Evolutionary conservation across 2,329 filamentous ascomycete species (phyloP).

Genomic region (Calonectria honghensis): DNA sequence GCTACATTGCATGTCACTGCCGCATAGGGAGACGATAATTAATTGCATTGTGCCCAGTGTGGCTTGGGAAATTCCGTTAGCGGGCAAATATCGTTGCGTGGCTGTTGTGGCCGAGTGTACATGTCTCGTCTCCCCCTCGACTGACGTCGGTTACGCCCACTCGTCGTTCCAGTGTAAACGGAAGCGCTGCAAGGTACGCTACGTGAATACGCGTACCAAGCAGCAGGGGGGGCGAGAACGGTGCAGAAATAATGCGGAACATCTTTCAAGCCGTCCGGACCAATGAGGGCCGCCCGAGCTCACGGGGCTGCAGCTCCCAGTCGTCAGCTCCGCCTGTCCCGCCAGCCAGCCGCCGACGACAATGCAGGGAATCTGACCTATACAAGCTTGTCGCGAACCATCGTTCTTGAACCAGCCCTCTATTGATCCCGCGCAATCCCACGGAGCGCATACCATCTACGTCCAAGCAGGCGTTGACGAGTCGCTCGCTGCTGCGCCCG

Average conservation of each 20-base stretch:
- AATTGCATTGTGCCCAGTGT: not conserved
- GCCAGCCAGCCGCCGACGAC: constrained; percentile 1
- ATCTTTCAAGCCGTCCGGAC: constrained; percentile 2
- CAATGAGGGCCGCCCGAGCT: constrained; percentile 2
- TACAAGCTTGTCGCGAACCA: constrained; percentile 17
- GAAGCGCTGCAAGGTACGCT: not conserved
- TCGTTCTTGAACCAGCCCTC: not conserved
- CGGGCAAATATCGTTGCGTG: constrained; percentile 5
- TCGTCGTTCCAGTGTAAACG: constrained; percentile 12
- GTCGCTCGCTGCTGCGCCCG: not conserved
- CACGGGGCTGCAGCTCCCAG: not conserved
- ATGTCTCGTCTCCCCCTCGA: constrained; percentile 14
- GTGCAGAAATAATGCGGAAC: constrained; percentile 9
- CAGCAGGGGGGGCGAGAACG: not conserved
- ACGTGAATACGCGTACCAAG: constrained; percentile 23
- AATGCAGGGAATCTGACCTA: constrained; percentile 17
- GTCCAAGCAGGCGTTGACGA: not conserved
- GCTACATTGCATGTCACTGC: constrained; percentile 15
- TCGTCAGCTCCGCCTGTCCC: constrained; percentile 24
- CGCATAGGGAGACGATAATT: not conserved
- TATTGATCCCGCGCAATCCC: not conserved
- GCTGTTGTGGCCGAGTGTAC: not conserved
- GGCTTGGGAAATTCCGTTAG: not conserved
- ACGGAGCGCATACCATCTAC: not conserved
- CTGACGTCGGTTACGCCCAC: constrained; percentile 15